Evolutionary conservation across 352 stramenopile genomes (phyloP).

Genomic region (Pythium biforme): DNA sequence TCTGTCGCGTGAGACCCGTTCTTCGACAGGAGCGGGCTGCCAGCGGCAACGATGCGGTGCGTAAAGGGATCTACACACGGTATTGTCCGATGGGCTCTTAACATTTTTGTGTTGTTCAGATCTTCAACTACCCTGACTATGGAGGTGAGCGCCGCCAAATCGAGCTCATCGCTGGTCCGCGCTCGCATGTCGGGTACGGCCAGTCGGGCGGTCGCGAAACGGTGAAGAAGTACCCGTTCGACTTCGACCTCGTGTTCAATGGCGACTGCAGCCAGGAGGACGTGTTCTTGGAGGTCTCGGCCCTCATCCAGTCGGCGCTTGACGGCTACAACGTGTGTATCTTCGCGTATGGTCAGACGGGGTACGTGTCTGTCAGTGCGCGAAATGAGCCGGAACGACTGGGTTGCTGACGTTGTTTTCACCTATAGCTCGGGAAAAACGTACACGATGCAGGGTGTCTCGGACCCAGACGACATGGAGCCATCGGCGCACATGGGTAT

Average conservation of each 20-base stretch:
- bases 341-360: slow-evolving; percentile 91
- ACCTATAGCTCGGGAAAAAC: slow-evolving; percentile 75
- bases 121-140: slow-evolving; percentile 80
- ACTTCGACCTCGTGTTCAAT: slow-evolving; percentile 98
- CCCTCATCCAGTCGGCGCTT: slow-evolving; percentile 92
- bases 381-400: background rate
- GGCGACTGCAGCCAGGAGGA: slow-evolving; percentile 92
- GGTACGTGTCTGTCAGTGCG: slow-evolving; percentile 30
- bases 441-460: slow-evolving; percentile 83
- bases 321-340: slow-evolving; percentile 97
- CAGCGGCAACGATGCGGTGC: slow-evolving; percentile 48
- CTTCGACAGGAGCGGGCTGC: slow-evolving; percentile 59
- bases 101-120: slow-evolving; percentile 28
- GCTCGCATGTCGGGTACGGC: slow-evolving; percentile 71
- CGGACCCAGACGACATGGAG: slow-evolving; percentile 44
- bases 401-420: background rate
- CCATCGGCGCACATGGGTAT: slow-evolving; percentile 71
- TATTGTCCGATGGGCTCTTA: background rate
- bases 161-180: slow-evolving; percentile 62
- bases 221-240: slow-evolving; percentile 91
- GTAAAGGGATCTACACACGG: background rate
- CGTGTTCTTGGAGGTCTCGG: slow-evolving; percentile 96
- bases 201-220: slow-evolving; percentile 50
- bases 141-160: slow-evolving; percentile 61
- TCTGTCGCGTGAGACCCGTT: slow-evolving; percentile 92